Conservation (phyloP, 2,329 filamentous ascomycete species). For the Calonectria pseudoturangicola region DNA sequence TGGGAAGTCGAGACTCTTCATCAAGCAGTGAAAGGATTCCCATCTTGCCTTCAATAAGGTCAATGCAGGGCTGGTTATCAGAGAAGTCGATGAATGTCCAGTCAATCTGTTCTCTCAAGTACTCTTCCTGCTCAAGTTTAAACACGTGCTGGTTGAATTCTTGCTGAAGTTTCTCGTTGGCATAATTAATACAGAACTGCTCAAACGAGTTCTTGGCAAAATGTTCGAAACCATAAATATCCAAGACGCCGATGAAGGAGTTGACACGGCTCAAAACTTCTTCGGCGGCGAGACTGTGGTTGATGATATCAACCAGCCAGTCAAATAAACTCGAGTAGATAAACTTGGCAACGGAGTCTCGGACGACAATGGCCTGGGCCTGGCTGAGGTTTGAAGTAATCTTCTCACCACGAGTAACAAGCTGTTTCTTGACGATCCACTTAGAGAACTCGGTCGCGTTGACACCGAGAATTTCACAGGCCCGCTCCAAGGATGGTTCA, state of each 20-base stretch:
- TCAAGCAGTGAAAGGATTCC: conserved; percentile 94
- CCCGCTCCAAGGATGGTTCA: conserved; percentile 88
- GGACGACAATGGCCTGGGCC: conserved; percentile 93
- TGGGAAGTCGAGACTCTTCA: conserved; percentile 96
- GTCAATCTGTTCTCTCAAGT: conserved; percentile 95
- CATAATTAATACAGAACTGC: conserved; percentile 99
- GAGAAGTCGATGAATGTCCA: conserved; percentile 99
- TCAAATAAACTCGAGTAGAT: conserved; percentile 99
- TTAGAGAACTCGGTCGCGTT: conserved; percentile 91
- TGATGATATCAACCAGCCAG: conserved; percentile 99
- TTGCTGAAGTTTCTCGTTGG: conserved; percentile 99
- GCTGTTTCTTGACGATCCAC: conserved; percentile 99
- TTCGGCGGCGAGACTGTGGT: conserved; percentile 90
- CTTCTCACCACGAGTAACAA: conserved; percentile 96
- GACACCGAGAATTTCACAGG: conserved; percentile 91
- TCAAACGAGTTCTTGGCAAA: conserved; percentile 99
- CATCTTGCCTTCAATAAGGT: conserved; percentile 97
- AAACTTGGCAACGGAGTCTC: conserved; percentile 98
- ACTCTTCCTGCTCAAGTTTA: conserved; percentile 99
- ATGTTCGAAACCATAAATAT: conserved; percentile 99
- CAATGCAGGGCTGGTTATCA: conserved; percentile 99
- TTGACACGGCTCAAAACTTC: conserved; percentile 87
- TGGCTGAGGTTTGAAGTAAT: conserved; percentile 97
- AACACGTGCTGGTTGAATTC: conserved; percentile 99
- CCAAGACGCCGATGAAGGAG: conserved; percentile 97